phyloP scores from a whole-genome alignment of 257 asterid species.

The Rhazya stricta region DNA sequence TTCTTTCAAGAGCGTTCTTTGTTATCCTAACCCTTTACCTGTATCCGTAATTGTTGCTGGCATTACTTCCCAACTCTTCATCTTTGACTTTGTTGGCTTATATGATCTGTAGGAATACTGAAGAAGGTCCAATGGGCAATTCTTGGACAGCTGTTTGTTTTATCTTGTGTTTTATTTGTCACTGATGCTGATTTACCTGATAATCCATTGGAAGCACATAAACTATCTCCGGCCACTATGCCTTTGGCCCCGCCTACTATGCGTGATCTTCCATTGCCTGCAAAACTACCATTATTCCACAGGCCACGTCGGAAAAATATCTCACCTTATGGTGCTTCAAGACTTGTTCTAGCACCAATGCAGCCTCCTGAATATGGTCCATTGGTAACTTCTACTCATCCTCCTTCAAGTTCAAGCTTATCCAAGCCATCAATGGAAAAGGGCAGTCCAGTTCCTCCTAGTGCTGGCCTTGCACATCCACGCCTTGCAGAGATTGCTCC shows the following conservation, averaged over 20 bases:
- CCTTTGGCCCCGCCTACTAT: slow-evolving; percentile 28
- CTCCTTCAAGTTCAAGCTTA: slow-evolving; percentile 50
- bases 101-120: slow-evolving; percentile 43
- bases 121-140: slow-evolving; percentile 35
- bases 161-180: slow-evolving; percentile 35
- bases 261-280: slow-evolving; percentile 42
- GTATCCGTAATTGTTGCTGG: background rate
- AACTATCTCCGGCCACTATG: slow-evolving; percentile 28
- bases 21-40: too few relatives aligned
- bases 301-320: slow-evolving; percentile 28
- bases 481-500: slow-evolving; percentile 46
- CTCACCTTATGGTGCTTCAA: slow-evolving; percentile 42
- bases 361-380: slow-evolving; percentile 57
- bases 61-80: background rate
- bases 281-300: slow-evolving; percentile 31
- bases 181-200: slow-evolving; percentile 35
- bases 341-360: slow-evolving; percentile 26
- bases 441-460: slow-evolving; percentile 39
- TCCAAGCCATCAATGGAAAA: slow-evolving; percentile 53
- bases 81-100: slow-evolving; percentile 12
- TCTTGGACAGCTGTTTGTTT: slow-evolving; percentile 40
- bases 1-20: background rate
- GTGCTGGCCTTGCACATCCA: slow-evolving; percentile 41
- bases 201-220: slow-evolving; percentile 32
- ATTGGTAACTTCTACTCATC: slow-evolving; percentile 40